These are phyloP conservation scores for Anisodus tanguticus DNA, from an alignment of 257 asterid species.

Conservation along the genomic window DNA sequence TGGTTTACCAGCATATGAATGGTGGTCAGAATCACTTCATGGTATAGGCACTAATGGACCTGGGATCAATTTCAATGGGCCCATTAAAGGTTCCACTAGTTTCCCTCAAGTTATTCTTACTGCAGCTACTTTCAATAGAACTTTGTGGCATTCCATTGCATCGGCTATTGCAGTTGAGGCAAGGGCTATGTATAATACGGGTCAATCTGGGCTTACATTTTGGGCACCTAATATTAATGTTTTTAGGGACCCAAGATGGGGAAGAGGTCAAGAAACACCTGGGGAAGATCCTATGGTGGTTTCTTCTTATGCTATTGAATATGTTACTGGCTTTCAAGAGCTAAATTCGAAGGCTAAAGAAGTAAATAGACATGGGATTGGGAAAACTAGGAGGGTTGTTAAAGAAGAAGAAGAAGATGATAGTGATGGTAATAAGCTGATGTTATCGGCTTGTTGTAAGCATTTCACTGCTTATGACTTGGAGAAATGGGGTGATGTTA, in stretches of 20 bases:
- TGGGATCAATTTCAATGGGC: conserved; percentile 72
- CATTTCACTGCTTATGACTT: conserved; percentile 90
- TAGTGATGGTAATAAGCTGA: conserved; percentile 46
- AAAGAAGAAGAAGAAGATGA: conserved; percentile 28
- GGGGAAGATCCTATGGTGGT: conserved; percentile 93
- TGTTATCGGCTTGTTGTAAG: conserved; percentile 94
- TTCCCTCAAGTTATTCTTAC: conserved; percentile 89
- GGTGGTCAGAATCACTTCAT: conserved; percentile 99
- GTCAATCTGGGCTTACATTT: conserved; percentile 71
- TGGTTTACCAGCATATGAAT: conserved; percentile 75
- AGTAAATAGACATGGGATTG: conserved; percentile 3
- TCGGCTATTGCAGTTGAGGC: conserved; percentile 76
- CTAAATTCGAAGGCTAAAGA: conserved; percentile 26
- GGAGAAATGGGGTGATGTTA: conserved; percentile 82
- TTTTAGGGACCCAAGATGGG: conserved; percentile 97
- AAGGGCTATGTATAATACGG: conserved; percentile 69
- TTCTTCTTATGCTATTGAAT: conserved; percentile 70
- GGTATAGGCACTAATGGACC: conserved; percentile 85
- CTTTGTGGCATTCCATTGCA: conserved; percentile 66
- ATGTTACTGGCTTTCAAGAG: conserved; percentile 72
- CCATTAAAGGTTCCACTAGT: conserved; percentile 61
- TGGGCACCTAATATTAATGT: conserved; percentile 39
- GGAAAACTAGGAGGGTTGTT: conserved; percentile 35
- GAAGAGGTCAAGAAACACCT: conserved; percentile 97
- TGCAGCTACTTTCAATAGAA: conserved; percentile 79